Conservation (phyloP, 345 rosid genomes). For the Erucastrum elatum region DNA sequence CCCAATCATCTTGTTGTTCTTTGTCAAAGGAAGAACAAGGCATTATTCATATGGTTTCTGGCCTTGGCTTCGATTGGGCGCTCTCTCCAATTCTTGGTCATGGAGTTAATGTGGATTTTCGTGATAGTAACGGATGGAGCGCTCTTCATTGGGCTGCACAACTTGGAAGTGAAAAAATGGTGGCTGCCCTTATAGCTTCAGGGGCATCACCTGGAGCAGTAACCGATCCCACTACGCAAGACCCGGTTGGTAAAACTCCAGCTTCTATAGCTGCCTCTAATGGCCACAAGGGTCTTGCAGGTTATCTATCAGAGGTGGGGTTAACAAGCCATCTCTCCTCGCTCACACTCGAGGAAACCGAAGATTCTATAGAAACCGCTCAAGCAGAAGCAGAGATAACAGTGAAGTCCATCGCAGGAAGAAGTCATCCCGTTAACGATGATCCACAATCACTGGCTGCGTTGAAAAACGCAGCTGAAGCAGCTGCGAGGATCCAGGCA, state of each 20-base stretch:
- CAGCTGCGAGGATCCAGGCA: slow-evolving; percentile 90
- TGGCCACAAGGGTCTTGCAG: slow-evolving; percentile 94
- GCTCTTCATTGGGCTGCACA: slow-evolving; percentile 99
- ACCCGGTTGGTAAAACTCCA: slow-evolving; percentile 76
- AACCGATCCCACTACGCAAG: slow-evolving; percentile 79
- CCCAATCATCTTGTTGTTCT: slow-evolving; percentile 41
- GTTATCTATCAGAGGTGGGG: slow-evolving; percentile 91
- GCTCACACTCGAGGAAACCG: slow-evolving; percentile 78
- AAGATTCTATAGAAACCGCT: slow-evolving; percentile 65
- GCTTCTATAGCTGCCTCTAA: slow-evolving; percentile 72
- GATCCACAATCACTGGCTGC: slow-evolving; percentile 70
- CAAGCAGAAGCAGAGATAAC: slow-evolving; percentile 72
- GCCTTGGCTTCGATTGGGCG: slow-evolving; percentile 93
- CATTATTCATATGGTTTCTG: slow-evolving; percentile 82
- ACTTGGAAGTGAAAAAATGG: slow-evolving; percentile 96
- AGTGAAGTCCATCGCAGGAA: slow-evolving; percentile 52
- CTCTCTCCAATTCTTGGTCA: slow-evolving; percentile 62
- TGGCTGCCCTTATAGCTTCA: slow-evolving; percentile 85
- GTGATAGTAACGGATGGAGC: slow-evolving; percentile 90
- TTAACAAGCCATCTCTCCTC: slow-evolving; percentile 89
- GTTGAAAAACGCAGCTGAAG: slow-evolving; percentile 79
- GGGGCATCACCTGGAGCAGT: slow-evolving; percentile 96
- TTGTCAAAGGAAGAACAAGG: slow-evolving; percentile 93
- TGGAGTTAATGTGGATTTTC: slow-evolving; percentile 74
- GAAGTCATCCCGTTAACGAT: slow-evolving; percentile 10